phyloP scores from a whole-genome alignment of 352 stramenopile genomes.

The Phytophthora europaea region DNA sequence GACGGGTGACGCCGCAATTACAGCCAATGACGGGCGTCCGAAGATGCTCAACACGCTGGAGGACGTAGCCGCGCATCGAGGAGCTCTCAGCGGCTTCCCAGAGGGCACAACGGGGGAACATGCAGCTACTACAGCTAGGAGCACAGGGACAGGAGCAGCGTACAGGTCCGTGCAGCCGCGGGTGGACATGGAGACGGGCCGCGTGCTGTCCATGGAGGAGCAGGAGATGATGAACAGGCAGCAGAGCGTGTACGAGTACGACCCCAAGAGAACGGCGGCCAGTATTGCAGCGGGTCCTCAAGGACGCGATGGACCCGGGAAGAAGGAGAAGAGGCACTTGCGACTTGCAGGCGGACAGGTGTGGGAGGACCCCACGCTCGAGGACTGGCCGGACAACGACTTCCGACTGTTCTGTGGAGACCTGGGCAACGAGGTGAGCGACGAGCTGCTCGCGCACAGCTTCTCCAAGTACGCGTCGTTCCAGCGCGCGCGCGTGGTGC shows the following conservation, averaged over 20 bases:
- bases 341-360: slow-evolving; percentile 87
- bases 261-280: slow-evolving; percentile 58
- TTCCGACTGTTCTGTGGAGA: slow-evolving; percentile 97
- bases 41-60: slow-evolving; percentile 58
- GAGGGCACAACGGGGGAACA: slow-evolving; percentile 59
- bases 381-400: slow-evolving; percentile 97
- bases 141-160: neutral
- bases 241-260: slow-evolving; percentile 89
- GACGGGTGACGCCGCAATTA: neutral
- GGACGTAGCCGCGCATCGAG: slow-evolving; percentile 57
- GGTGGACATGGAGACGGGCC: slow-evolving; percentile 78
- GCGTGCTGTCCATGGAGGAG: slow-evolving; percentile 72
- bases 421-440: slow-evolving; percentile 93
- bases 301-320: neutral
- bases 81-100: slow-evolving; percentile 78
- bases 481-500: slow-evolving; percentile 82
- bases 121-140: slow-evolving; percentile 34
- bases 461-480: slow-evolving; percentile 84
- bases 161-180: slow-evolving; percentile 47
- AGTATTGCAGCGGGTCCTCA: slow-evolving; percentile 30
- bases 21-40: slow-evolving; percentile 14
- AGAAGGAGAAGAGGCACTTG: slow-evolving; percentile 65
- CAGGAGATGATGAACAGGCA: slow-evolving; percentile 86
- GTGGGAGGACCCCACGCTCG: slow-evolving; percentile 94
- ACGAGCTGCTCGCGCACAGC: slow-evolving; percentile 86